Evolutionary conservation across 2,329 filamentous ascomycete genomes (phyloP), one percentile per base, ranked within the genome.

Genomic region (Fusarium tjaetaba): DNA sequence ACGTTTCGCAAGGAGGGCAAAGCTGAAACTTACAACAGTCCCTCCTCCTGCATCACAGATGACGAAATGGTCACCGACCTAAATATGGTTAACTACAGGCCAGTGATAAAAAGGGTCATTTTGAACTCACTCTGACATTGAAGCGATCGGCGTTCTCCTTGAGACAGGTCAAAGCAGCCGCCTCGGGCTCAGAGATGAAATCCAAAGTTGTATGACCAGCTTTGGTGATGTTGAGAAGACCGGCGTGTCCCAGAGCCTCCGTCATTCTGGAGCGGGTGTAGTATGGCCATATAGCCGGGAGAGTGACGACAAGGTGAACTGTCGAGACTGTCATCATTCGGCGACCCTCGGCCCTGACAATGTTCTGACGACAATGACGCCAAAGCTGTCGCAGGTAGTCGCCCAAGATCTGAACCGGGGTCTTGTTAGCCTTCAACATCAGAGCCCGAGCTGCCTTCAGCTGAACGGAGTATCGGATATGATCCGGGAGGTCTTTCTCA

Each of bases 221-320:
- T 0, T 56, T 18, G 1, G 80, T 76, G 0, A 63, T 1, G 0
- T 74, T 62, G 0, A 85, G 70, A 6, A 87, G 81, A 0, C 85
- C 85, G 0, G 85, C 82, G 1, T 55, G 24, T 0, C 69, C 41
- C 0, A 80, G 79, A 0, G 84, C 85, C 2, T 79, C 52, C 1
- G 76, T 68, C 85, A 87, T 86, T 0, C 78, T 65, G 1, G 64
- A 28, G 3, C 80, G 79, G 2, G 82, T 82, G 60, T 84, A 84
- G 0, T 79, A 73, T 0, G 83, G 82, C 85, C 85, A 87, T 14
- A 87, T 86, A 0, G 85, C 85, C 0, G 85, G 85, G 0, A 87
- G 42, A 0, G 85, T 86, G 3, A 85, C 70, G 4, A 86, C 79
- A 6, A 87, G 72, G 18, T 83, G 78, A 16, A 86, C 78, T 0